Base-by-base conservation (phyloP, 2,329 filamentous ascomycete genomes). In the Alternaria consortialis region DNA sequence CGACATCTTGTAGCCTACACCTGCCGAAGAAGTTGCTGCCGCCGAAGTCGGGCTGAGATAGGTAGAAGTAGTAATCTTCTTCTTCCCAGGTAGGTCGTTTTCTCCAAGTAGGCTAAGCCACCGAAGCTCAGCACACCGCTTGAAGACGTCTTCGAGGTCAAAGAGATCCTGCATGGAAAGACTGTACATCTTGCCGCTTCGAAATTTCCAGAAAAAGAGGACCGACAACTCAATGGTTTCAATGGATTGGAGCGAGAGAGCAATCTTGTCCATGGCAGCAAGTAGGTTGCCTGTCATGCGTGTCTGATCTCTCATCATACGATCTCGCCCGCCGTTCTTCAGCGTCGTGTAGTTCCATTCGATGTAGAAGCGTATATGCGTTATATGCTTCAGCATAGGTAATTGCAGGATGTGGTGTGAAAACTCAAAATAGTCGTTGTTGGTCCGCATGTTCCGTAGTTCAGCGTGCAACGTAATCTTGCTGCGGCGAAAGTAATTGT, bases 81-180 rank as follows among this genome's bases (percentile, higher is more conserved):
- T 50, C 43, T 47, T 60, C 7, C 58, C 53, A n/a, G 57, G 57
- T 2, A 60, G 64, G 25, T 71, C 71, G 56, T 70, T 71, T 9
- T 68, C 68, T 4, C 68, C 67, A 34, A 77, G 46, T 6, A 76
- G 64, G 6, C 61, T 58, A 7, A 77, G 67, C 76, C 75, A 77
- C 15, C 69, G 64, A 7, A 70, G 65, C 48, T 78, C 75, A 0
- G 73, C 76, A 40, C 74, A 71, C 8, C 68, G 66, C 51, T 76
- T 77, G 59, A 77, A 73, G 2, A 76, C 68, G 8, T 76, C 74
- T 43, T 77, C 75, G 4, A 77, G 64, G 42, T 77, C 74, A 46
- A 77, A 78, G 0, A 77, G 60, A 53, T 78, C 75, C 42, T 73
- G 68, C 74, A 78, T 77, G 13, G 73, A 75, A 2, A 78, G 66